Evolutionary conservation across 352 stramenopile species (phyloP).

Genomic region (Bremia lactucae): DNA sequence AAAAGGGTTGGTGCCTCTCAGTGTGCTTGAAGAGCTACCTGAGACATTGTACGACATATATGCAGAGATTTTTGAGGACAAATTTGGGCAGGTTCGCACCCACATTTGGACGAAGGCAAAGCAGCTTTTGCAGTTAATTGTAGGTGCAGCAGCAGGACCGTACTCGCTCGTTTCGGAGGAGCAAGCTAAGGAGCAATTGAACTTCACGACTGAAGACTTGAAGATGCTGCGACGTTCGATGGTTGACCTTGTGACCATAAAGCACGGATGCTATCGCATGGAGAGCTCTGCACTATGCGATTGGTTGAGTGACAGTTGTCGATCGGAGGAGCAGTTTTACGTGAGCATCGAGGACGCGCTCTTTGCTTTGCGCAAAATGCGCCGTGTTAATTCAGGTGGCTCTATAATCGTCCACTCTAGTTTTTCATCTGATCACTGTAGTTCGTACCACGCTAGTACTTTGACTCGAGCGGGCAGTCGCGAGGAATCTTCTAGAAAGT

Average conservation of each 20-base stretch:
- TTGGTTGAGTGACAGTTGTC: conserved; percentile 49
- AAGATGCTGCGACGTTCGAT: conserved; percentile 63
- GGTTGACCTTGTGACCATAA: conserved; percentile 58
- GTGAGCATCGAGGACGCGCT: conserved; percentile 43
- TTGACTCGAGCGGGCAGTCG: conserved; percentile 9
- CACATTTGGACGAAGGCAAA: conserved; percentile 72
- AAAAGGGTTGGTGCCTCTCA: conserved; percentile 40
- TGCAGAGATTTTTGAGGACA: conserved; percentile 80
- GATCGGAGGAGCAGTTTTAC: conserved; percentile 53
- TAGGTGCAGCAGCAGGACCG: conserved; percentile 50
- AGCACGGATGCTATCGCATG: conserved; percentile 58
- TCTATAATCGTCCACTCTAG: conserved; percentile 12
- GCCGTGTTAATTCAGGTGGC: conserved; percentile 6
- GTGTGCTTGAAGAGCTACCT: conserved; percentile 59
- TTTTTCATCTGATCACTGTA: conserved; percentile 17
- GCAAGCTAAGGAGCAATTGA: conserved; percentile 49
- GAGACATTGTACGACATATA: conserved; percentile 79
- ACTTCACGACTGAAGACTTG: conserved; percentile 48
- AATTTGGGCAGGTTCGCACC: conserved; percentile 65
- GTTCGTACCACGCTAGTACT: not conserved
- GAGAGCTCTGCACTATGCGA: conserved; percentile 57
- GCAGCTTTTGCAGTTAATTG: conserved; percentile 60
- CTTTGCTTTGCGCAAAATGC: conserved; percentile 32
- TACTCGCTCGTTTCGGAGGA: conserved; percentile 65
- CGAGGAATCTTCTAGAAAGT: conserved; percentile 10